These are phyloP conservation scores for Dryadomyces quercivorus DNA, from an alignment of 2,329 filamentous ascomycete species.

Conservation along the genomic window DNA sequence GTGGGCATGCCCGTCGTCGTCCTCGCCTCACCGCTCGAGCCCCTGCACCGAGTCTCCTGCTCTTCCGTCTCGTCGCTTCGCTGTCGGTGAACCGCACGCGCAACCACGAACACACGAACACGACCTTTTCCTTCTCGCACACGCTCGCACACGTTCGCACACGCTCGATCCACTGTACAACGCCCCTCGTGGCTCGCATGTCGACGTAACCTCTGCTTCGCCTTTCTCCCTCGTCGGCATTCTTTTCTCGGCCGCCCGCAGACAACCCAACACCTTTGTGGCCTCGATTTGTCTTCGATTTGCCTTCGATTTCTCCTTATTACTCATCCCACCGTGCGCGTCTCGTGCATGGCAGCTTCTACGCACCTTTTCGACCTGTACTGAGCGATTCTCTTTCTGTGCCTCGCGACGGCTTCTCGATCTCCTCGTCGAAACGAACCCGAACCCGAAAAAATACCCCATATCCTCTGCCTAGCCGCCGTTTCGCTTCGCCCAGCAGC, in stretches of 20 bases:
- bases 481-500: too few species aligned
- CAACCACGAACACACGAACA: not conserved
- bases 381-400: too few species aligned
- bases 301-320: too few species aligned
- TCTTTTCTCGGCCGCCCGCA: conserved; percentile 1
- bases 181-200: not conserved
- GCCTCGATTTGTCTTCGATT: not conserved
- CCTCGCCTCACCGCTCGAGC: not conserved
- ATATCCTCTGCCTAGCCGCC: too few species aligned
- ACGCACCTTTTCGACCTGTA: too few species aligned
- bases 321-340: too few species aligned
- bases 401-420: too few species aligned
- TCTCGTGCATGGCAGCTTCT: too few species aligned
- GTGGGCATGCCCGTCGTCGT: not conserved
- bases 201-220: not conserved
- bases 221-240: not conserved
- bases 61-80: not conserved
- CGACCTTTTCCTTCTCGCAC: not conserved
- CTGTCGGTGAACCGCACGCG: not conserved
- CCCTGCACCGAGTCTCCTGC: not conserved
- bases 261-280: not conserved
- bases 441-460: too few species aligned
- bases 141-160: not conserved
- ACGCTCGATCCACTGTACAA: not conserved
- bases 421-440: too few species aligned